Percentiles rank a stretch among this genome's conserved stretches.
Conservation (phyloP, 2,329 filamentous ascomycete species). For the Sporothrix brasiliensis region DNA sequence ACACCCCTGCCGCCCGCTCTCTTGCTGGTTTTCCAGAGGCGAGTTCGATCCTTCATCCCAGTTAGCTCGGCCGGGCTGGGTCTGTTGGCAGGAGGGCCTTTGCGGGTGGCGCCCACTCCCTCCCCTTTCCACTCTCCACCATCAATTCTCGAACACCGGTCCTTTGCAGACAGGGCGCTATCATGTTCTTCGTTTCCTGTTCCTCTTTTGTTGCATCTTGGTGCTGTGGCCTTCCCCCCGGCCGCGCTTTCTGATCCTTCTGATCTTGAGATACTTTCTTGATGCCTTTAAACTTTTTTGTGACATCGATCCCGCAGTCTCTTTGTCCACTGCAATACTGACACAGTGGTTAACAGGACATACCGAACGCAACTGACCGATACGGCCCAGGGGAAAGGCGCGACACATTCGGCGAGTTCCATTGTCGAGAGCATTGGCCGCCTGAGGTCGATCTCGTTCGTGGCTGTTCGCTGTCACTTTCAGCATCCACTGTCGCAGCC, state of each 20-base stretch:
- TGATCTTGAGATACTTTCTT: background rate
- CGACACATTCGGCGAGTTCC: background rate
- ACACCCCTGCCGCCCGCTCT: background rate
- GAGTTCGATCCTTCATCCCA: constrained; percentile 24
- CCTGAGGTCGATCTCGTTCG: background rate
- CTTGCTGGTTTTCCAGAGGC: background rate
- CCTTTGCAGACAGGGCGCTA: constrained; percentile 19
- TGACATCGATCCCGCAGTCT: background rate
- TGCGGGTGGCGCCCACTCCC: background rate
- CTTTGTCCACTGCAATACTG: background rate
- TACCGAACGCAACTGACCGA: background rate
- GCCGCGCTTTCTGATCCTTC: background rate
- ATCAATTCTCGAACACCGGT: constrained; percentile 21
- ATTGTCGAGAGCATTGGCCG: background rate
- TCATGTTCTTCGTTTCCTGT: constrained; percentile 1
- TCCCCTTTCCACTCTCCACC: constrained; percentile 25
- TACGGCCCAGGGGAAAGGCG: background rate
- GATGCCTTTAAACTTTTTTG: background rate
- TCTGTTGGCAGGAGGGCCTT: background rate
- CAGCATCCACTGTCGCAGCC: background rate
- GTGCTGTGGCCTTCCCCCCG: background rate
- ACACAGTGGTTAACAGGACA: constrained; percentile 8
- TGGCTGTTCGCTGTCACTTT: background rate
- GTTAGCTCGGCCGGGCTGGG: constrained; percentile 21
- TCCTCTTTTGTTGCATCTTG: constrained; percentile 14